phyloP scores from a whole-genome alignment of 257 asterid species.

The Jaltomata sinuosa region DNA sequence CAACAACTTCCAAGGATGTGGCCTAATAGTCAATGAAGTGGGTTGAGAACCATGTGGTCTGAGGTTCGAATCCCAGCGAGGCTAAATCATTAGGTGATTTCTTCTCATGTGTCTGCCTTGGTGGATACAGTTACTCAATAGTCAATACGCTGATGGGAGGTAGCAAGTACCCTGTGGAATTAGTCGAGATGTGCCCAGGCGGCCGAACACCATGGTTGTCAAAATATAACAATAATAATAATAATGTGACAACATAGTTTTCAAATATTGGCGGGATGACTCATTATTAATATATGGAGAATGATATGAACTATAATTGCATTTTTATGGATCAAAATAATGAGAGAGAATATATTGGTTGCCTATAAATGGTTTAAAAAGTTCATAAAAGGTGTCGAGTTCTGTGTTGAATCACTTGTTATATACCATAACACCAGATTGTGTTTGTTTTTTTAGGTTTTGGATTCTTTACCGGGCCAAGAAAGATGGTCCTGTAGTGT shows the following conservation, averaged over 20 bases:
- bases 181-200: neutral
- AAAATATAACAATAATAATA: neutral
- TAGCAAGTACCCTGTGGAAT: neutral
- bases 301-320: neutral
- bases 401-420: neutral
- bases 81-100: neutral
- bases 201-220: neutral
- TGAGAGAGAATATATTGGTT: neutral
- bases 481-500: constrained; percentile 84
- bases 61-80: neutral
- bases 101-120: neutral
- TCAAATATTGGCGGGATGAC: neutral
- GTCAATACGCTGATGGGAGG: neutral
- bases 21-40: neutral
- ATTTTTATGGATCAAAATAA: neutral
- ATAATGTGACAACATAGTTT: neutral
- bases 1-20: neutral
- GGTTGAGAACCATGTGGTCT: neutral
- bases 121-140: neutral
- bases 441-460: constrained; percentile 43
- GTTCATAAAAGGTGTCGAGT: neutral
- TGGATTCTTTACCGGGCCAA: constrained; percentile 89
- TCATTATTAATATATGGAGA: neutral
- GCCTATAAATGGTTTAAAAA: neutral
- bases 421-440: neutral